These are phyloP conservation scores for Chrysoporthe puriensis DNA, from an alignment of 2,329 filamentous ascomycete species.

Conservation along the genomic window DNA sequence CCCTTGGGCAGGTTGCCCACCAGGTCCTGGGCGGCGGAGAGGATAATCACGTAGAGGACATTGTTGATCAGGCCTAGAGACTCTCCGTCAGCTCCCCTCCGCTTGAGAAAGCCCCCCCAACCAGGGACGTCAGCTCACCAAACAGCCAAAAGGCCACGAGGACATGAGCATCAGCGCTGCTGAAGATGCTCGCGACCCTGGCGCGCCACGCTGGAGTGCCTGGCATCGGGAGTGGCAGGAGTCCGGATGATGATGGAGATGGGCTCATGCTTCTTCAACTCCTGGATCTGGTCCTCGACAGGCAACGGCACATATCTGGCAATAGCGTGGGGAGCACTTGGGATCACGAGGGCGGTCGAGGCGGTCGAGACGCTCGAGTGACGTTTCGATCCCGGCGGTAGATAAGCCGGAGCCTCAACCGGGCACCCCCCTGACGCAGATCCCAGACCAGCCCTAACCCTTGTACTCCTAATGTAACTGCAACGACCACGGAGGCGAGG, in stretches of 20 bases:
- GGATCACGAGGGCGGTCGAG: too few species aligned
- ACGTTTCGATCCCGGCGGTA: neutral
- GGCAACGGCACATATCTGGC: neutral
- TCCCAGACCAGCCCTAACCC: neutral
- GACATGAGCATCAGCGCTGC: slow-evolving; percentile 71
- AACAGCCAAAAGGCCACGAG: slow-evolving; percentile 90
- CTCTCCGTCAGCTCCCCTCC: neutral
- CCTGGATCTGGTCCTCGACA: slow-evolving; percentile 5
- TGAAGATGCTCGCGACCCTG: slow-evolving; percentile 65
- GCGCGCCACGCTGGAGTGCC: slow-evolving; percentile 65
- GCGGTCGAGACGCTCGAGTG: neutral
- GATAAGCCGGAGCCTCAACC: slow-evolving; percentile 1
- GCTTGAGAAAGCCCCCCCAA: neutral
- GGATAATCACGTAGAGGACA: slow-evolving; percentile 95
- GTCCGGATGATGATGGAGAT: slow-evolving; percentile 47
- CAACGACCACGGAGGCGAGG: too few species aligned
- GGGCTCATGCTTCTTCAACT: slow-evolving; percentile 38
- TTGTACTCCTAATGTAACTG: neutral
- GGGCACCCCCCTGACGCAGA: neutral
- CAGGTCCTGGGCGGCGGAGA: slow-evolving; percentile 92
- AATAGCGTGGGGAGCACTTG: neutral
- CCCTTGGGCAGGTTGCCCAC: slow-evolving; percentile 90
- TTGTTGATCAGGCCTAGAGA: slow-evolving; percentile 85
- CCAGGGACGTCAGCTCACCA: slow-evolving; percentile 57
- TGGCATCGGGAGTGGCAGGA: slow-evolving; percentile 62